Conservation (phyloP, 805 yeast genomes). For the Metschnikowia vanudenii region DNA sequence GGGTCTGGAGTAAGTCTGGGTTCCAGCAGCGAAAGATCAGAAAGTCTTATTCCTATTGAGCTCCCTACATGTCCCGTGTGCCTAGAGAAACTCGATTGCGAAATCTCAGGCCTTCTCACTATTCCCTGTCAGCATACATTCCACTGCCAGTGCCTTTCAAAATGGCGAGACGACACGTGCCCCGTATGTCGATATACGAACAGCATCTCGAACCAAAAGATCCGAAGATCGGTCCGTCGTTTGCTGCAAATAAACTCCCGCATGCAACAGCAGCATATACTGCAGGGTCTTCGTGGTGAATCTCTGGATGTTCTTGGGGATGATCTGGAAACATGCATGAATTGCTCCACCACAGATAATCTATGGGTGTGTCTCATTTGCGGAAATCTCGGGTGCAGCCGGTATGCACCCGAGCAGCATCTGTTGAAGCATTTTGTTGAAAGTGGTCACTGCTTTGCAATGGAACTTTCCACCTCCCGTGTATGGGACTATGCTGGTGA, state of each 20-base stretch:
- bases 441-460: conserved; percentile 85
- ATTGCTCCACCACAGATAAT: conserved; percentile 59
- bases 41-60: conserved; percentile 43
- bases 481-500: conserved; percentile 97
- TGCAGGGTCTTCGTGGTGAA: conserved; percentile 1
- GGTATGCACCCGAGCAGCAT: conserved; percentile 78
- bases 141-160: conserved; percentile 82
- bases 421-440: conserved; percentile 77
- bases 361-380: conserved; percentile 89
- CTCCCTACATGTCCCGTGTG: conserved; percentile 94
- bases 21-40: not conserved
- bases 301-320: not conserved
- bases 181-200: conserved; percentile 86
- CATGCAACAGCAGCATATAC: conserved; percentile 18
- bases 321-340: conserved; percentile 41
- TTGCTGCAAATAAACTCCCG: conserved; percentile 30
- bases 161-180: conserved; percentile 88
- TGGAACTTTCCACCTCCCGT: conserved; percentile 80
- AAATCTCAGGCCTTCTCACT: conserved; percentile 75
- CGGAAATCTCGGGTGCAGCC: conserved; percentile 89
- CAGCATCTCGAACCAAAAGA: conserved; percentile 34
- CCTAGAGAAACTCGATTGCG: conserved; percentile 80
- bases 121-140: conserved; percentile 93
- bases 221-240: conserved; percentile 33
- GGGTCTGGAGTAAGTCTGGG: not conserved